A percentile compares a stretch with the other conserved stretches of the same genome.
phyloP scores from a whole-genome alignment of 768 basidiomycete species.

The Boletus rex-veris region DNA sequence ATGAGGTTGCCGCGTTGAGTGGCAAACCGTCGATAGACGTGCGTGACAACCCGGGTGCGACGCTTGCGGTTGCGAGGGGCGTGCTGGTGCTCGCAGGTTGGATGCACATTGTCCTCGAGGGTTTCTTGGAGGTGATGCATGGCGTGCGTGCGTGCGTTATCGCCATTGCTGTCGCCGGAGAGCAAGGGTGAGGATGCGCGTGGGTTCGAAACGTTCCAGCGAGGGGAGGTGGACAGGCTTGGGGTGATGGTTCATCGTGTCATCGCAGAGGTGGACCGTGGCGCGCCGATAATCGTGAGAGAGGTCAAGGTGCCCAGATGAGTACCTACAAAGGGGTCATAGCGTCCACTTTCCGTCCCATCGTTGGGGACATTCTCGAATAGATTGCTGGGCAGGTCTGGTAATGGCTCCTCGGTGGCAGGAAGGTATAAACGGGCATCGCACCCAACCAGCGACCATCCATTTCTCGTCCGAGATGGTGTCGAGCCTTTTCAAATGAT shows the following conservation, averaged over 20 bases:
- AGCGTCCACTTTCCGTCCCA: too few species aligned
- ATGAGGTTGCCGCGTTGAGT: too few species aligned
- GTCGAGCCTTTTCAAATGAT: too few species aligned
- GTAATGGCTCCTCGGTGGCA: too few species aligned
- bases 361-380: too few species aligned
- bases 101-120: slow-evolving; percentile 93
- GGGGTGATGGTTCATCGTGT: slow-evolving; percentile 96
- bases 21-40: too few species aligned
- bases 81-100: slow-evolving; percentile 94
- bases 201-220: slow-evolving; percentile 84
- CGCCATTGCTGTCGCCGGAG: background rate
- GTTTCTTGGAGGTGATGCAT: slow-evolving; percentile 68
- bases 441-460: too few species aligned
- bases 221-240: slow-evolving; percentile 70
- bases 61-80: slow-evolving; percentile 74
- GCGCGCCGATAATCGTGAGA: slow-evolving; percentile 79
- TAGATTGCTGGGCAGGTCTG: too few species aligned
- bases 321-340: too few species aligned
- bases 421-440: too few species aligned
- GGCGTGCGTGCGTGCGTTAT: slow-evolving; percentile 34
- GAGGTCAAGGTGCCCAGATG: too few species aligned
- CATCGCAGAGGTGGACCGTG: slow-evolving; percentile 89
- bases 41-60: slow-evolving; percentile 66
- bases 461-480: too few species aligned
- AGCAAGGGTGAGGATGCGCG: slow-evolving; percentile 32